Percentiles rank a stretch among this genome's conserved stretches.
Conservation (phyloP, 139 green algal genomes). For the Ettlia oleoabundans region DNA sequence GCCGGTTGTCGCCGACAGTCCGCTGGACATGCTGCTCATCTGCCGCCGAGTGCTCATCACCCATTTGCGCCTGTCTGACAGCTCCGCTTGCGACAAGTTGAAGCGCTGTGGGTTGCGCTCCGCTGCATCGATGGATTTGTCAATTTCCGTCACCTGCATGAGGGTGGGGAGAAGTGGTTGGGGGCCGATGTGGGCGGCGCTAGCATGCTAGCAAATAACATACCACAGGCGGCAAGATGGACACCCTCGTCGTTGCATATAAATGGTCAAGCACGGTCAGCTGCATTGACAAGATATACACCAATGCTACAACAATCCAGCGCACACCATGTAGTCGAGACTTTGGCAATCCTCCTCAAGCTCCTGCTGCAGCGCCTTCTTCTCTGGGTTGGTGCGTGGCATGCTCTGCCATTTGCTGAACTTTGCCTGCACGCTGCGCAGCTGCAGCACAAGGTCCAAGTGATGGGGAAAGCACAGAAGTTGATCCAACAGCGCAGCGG, state of each 20-base stretch:
- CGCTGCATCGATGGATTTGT: constrained; percentile 75
- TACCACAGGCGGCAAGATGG: too few species aligned
- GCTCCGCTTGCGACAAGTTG: constrained; percentile 73
- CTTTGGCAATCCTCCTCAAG: constrained; percentile 63
- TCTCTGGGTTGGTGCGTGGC: constrained; percentile 27
- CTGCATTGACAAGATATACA: too few species aligned
- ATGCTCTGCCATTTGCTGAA: constrained; percentile 36
- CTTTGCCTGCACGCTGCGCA: constrained; percentile 33
- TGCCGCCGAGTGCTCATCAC: constrained; percentile 57
- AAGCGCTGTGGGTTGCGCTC: constrained; percentile 80
- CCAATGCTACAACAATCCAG: too few species aligned
- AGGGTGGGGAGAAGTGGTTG: not conserved
- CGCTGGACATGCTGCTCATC: not conserved
- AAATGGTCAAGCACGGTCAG: too few species aligned
- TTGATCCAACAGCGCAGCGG: not conserved
- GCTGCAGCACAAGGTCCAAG: not conserved
- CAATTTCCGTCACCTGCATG: constrained; percentile 76
- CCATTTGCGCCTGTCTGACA: constrained; percentile 73
- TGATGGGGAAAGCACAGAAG: not conserved
- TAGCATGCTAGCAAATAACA: too few species aligned
- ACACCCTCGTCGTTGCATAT: not conserved
- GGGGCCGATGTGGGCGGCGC: too few species aligned
- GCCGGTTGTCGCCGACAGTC: constrained; percentile 51
- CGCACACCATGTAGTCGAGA: constrained; percentile 55
- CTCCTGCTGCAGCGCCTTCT: constrained; percentile 34